Conservation (phyloP, 2,329 filamentous ascomycete species). For the Teratosphaeriaceae sp. region DNA sequence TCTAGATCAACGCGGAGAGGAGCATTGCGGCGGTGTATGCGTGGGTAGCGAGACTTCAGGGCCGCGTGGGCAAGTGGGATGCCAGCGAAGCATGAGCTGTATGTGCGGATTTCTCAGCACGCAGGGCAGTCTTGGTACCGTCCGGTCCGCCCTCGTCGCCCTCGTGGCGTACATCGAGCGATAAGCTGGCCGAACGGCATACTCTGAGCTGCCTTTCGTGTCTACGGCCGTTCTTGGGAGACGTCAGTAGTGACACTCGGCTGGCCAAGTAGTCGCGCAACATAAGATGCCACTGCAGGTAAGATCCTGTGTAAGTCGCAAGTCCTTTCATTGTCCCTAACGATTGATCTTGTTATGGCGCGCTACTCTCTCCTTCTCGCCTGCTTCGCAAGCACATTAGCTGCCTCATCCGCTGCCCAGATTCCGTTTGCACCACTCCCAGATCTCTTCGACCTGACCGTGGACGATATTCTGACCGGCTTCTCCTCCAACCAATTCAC, state of each 20-base stretch:
- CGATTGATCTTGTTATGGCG: no score
- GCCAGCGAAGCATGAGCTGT: no score
- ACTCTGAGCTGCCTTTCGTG: neutral
- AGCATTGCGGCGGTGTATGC: no score
- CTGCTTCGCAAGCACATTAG: neutral
- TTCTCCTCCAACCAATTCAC: conserved; percentile 45
- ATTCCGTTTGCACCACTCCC: conserved; percentile 23
- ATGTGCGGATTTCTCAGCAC: no score
- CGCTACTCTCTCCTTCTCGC: neutral
- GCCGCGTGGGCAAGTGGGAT: no score
- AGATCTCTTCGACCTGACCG: conserved; percentile 43
- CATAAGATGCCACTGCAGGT: neutral
- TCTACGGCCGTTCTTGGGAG: neutral
- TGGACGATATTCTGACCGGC: conserved; percentile 45
- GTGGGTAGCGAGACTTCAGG: no score
- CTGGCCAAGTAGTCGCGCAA: neutral
- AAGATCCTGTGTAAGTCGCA: neutral
- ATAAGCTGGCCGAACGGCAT: neutral
- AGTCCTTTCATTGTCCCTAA: neutral
- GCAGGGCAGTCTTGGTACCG: no score
- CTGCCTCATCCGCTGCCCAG: neutral
- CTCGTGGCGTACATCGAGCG: no score
- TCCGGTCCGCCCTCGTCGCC: no score
- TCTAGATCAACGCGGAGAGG: no score
- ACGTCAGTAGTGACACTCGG: neutral